phyloP scores from a whole-genome alignment of 441 rosid species.

The Metrosideros polymorpha region DNA sequence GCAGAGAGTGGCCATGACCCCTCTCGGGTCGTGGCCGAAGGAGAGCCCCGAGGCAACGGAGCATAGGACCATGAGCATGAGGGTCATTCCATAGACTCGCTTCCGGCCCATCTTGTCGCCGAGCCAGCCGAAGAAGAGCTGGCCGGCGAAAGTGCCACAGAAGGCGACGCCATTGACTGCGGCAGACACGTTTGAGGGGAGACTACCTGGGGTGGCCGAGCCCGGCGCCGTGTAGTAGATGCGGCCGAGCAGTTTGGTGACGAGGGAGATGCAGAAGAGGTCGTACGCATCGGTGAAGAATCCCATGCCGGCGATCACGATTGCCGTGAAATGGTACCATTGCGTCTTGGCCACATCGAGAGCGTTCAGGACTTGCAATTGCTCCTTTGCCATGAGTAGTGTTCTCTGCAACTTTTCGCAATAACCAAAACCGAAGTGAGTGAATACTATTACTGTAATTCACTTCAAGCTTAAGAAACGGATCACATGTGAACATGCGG shows the following conservation, averaged over 20 bases:
- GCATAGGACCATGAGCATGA: background rate
- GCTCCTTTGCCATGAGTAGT: background rate
- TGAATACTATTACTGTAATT: background rate
- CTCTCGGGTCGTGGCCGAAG: background rate
- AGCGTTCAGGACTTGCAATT: background rate
- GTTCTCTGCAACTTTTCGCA: background rate
- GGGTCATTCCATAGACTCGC: background rate
- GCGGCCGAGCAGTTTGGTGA: background rate
- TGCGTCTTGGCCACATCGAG: background rate
- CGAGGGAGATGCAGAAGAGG: background rate
- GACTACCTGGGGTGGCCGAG: background rate
- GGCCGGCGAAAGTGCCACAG: background rate
- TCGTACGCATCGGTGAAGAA: background rate
- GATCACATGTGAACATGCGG: background rate
- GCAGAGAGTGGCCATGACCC: background rate
- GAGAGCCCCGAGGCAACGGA: background rate
- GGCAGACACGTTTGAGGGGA: background rate
- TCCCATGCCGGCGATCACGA: background rate
- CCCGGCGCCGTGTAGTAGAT: background rate
- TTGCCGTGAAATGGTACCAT: background rate
- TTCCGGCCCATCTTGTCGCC: background rate
- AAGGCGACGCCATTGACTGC: background rate
- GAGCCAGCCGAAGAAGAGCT: background rate
- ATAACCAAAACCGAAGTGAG: background rate
- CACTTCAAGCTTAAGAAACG: background rate